phyloP scores from a whole-genome alignment of 768 basidiomycete species.

The Russula ochroleuca region DNA sequence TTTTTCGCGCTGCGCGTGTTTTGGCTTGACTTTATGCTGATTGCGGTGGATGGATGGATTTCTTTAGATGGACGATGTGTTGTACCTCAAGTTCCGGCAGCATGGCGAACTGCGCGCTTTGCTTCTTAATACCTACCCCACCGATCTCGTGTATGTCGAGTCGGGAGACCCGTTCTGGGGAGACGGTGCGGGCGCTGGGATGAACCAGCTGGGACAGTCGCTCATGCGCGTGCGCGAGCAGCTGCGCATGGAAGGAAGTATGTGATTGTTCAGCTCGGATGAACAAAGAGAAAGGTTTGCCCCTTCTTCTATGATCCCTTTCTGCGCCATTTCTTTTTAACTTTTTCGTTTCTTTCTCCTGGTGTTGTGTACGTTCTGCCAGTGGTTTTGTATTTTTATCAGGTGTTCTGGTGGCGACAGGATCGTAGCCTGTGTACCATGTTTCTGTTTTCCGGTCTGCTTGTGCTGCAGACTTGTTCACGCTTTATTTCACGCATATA shows the following conservation, averaged over 20 bases:
- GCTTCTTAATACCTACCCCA: slow-evolving; percentile 51
- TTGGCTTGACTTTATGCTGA: background rate
- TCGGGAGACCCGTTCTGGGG: slow-evolving; percentile 64
- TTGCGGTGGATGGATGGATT: background rate
- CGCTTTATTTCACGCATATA: slow-evolving; percentile 8
- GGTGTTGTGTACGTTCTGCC: background rate
- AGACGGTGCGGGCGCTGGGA: slow-evolving; percentile 49
- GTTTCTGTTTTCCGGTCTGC: background rate
- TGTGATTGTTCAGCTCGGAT: background rate
- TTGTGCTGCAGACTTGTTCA: background rate
- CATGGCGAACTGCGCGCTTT: slow-evolving; percentile 53
- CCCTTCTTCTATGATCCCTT: background rate
- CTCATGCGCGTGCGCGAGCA: slow-evolving; percentile 53
- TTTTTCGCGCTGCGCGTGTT: background rate
- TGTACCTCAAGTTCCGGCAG: slow-evolving; percentile 67
- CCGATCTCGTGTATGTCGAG: slow-evolving; percentile 47
- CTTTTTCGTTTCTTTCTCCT: too few relatives aligned
- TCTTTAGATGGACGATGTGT: slow-evolving; percentile 63
- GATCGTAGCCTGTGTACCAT: slow-evolving; percentile 2
- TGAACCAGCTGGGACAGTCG: slow-evolving; percentile 61
- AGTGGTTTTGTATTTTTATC: slow-evolving; percentile 5
- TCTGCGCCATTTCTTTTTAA: background rate
- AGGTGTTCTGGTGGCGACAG: slow-evolving; percentile 4
- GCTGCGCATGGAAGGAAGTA: slow-evolving; percentile 34
- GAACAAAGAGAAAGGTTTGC: background rate